Evolutionary conservation across 2,329 filamentous ascomycete species (phyloP).

Genomic region (Blastomyces parvus): DNA sequence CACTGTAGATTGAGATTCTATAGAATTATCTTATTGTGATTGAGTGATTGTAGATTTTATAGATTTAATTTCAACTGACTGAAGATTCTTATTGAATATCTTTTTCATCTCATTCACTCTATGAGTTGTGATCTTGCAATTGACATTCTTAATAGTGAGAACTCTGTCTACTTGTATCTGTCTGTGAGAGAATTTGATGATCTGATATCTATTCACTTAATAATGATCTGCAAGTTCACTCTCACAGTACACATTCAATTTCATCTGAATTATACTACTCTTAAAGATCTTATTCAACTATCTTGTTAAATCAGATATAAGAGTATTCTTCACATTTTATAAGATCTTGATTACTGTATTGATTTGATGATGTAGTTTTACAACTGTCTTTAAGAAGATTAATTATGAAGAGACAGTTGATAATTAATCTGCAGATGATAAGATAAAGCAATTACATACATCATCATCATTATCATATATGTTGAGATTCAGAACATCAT

Average conservation of each 20-base stretch:
- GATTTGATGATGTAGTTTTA: background rate
- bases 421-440: no score
- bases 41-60: no score
- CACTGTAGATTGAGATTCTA: no score
- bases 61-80: no score
- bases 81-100: background rate
- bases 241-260: background rate
- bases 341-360: background rate
- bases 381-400: no score
- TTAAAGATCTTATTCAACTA: background rate
- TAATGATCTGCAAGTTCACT: background rate
- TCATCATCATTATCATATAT: background rate
- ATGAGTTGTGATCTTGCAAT: background rate
- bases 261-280: background rate
- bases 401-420: no score
- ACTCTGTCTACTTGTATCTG: background rate
- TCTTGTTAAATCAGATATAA: background rate
- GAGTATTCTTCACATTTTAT: background rate
- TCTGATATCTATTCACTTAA: background rate
- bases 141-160: background rate
- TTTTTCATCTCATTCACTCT: background rate
- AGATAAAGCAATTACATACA: background rate
- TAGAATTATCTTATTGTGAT: no score
- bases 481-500: background rate
- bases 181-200: background rate